These are phyloP conservation scores for Mycena indigotica DNA, from an alignment of 768 basidiomycete species.

Conservation along the genomic window DNA sequence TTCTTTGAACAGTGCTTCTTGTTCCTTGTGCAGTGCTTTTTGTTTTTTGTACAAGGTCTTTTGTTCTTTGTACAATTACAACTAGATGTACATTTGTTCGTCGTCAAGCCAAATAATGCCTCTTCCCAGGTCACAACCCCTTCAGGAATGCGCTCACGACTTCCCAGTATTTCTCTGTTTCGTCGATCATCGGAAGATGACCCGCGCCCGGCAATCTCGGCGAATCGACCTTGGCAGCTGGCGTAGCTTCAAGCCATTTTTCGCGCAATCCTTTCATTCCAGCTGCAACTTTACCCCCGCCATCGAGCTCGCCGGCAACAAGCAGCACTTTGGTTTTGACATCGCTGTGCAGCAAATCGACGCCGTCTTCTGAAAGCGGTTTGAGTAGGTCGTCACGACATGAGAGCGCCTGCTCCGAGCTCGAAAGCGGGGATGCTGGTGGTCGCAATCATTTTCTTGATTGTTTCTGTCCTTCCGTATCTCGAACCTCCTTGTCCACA, in stretches of 20 bases:
- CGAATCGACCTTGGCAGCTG: conserved; percentile 30
- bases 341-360: conserved; percentile 28
- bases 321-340: conserved; percentile 39
- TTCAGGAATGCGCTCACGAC: conserved; percentile 36
- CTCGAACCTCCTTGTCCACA: conserved; percentile 24
- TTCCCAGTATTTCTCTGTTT: conserved; percentile 43
- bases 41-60: too few relatives aligned
- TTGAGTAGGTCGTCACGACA: conserved; percentile 45
- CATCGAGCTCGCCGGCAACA: conserved; percentile 50
- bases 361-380: conserved; percentile 19
- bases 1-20: too few relatives aligned
- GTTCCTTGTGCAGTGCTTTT: too few relatives aligned
- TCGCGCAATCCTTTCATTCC: conserved; percentile 38
- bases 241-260: conserved; percentile 34
- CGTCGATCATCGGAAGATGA: conserved; percentile 57
- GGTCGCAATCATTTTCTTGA: conserved; percentile 39
- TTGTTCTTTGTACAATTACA: too few relatives aligned
- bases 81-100: too few relatives aligned
- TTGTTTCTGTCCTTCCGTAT: conserved; percentile 28
- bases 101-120: too few relatives aligned
- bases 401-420: conserved; percentile 50
- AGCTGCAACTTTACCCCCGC: conserved; percentile 46
- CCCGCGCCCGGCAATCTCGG: conserved; percentile 42
- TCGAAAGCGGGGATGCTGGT: conserved; percentile 41
- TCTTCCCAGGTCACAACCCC: too few relatives aligned